A percentile compares a stretch with the other conserved stretches of the same genome.
Conservation (phyloP, 305 asterid species). For the Fraxinus paxiana region DNA sequence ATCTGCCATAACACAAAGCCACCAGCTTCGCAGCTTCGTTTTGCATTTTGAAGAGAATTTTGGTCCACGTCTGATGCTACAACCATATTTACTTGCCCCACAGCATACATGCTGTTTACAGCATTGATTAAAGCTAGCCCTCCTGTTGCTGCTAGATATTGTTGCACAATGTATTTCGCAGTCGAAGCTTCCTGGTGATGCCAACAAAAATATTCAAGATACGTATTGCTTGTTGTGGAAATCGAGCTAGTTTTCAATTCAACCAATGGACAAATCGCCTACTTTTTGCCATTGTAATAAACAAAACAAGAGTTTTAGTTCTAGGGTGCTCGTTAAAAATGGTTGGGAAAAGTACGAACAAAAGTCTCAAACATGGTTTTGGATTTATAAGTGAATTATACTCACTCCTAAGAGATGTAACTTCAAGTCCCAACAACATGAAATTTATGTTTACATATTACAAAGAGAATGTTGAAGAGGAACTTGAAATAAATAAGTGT, state of each 20-base stretch:
- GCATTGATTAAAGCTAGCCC: slow-evolving; percentile 61
- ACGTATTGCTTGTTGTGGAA: neutral
- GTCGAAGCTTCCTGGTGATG: slow-evolving; percentile 71
- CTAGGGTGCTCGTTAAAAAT: neutral
- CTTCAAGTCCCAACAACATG: neutral
- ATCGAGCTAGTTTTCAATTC: neutral
- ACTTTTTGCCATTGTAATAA: neutral
- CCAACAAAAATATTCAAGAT: neutral
- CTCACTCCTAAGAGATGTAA: neutral
- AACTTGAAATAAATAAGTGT: neutral
- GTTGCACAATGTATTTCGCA: slow-evolving; percentile 87
- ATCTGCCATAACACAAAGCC: slow-evolving; percentile 93
- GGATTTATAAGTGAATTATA: neutral
- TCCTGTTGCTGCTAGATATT: slow-evolving; percentile 89
- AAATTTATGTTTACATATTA: neutral
- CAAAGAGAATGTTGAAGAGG: neutral
- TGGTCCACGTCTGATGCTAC: slow-evolving; percentile 57
- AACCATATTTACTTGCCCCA: slow-evolving; percentile 71
- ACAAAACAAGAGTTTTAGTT: neutral
- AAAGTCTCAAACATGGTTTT: neutral
- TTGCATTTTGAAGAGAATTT: slow-evolving; percentile 34
- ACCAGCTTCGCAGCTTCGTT: slow-evolving; percentile 54
- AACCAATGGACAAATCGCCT: neutral
- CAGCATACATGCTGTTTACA: slow-evolving; percentile 72
- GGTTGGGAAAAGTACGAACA: neutral